Evolutionary conservation across 495 filamentous ascomycete genomes (phyloP), one percentile per base, ranked within the genome.

Genomic region (Amphirosellinia nigrospora): DNA sequence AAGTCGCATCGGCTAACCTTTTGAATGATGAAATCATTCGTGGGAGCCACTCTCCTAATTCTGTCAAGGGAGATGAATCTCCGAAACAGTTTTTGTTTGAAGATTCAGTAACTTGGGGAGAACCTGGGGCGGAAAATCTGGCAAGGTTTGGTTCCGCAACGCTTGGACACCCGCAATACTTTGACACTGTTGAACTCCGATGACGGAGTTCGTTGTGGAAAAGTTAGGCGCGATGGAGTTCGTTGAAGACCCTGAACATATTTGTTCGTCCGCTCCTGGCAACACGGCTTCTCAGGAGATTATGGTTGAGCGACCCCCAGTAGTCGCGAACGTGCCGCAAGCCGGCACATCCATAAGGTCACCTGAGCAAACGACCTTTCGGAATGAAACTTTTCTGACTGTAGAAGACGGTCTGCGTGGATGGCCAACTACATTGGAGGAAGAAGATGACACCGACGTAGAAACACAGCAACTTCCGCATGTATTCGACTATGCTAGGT

Each of bases 171-270:
- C 64, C 38, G 16, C 50, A 32, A 38, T 56, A 41, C 45, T 32
- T 66, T n/a, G 50, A 66, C 26, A 45, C 64, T 32, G 15, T 58
- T 11, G 34, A 38, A 45, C 21, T 66, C 50, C 34, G 50, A 56
- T 45, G 64, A 56, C 45, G 36, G 36, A 58, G 8, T 43, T 58
- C 16, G 26, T 58, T 16, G 32, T 53, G 7, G 34, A 55, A 4
- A 32, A 66, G 26, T 34, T 5, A 4, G 38, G 21, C 36, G 19
- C 38, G 48, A 43, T 19, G 10, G 32, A 4, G 4, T 23, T 23
- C 7, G 6, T 23, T n/a, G 34, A 41, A 19, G 32, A 6, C 19
- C 15, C 30, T 3, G 23, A 6, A 3, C 43, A 19, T 16, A 28
- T 34, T 36, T 15, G 50, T 50, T 36, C 61, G 16, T 48, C 43